phyloP scores from a whole-genome alignment of 1,139 yeast species.

The Nakaseomyces bracarensis region DNA sequence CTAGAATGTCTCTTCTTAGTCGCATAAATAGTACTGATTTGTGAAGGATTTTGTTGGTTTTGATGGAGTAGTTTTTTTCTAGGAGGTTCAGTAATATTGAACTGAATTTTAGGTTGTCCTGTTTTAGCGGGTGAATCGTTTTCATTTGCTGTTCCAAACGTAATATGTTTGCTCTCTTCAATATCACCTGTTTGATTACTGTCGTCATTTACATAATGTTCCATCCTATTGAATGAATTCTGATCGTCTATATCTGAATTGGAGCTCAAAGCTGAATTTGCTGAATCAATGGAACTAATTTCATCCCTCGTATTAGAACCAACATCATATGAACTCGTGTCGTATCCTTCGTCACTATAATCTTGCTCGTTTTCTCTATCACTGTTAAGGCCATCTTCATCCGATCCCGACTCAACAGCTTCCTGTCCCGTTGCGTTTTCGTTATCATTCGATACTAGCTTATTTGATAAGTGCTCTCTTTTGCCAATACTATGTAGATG shows the following conservation, averaged over 20 bases:
- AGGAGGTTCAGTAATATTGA: constrained; percentile 23
- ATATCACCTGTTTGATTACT: not conserved
- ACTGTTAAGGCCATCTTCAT: too few species aligned
- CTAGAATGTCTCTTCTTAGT: constrained; percentile 12
- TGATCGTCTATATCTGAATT: not conserved
- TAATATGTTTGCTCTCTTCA: not conserved
- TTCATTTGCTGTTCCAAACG: not conserved
- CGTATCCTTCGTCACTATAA: not conserved
- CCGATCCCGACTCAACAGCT: constrained; percentile 1
- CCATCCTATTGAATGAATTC: not conserved
- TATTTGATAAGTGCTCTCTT: not conserved
- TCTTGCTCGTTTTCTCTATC: not conserved
- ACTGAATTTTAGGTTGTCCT: constrained; percentile 23
- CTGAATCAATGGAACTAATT: not conserved
- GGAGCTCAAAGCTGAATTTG: not conserved
- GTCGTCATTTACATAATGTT: not conserved
- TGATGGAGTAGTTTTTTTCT: constrained; percentile 8
- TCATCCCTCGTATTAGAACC: not conserved
- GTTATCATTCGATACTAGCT: not conserved
- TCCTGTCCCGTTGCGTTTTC: not conserved
- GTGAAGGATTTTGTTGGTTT: not conserved
- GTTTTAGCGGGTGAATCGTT: not conserved
- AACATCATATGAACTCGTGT: not conserved
- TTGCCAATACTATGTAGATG: not conserved
- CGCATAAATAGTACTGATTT: not conserved